Base-by-base conservation (phyloP, 2,329 filamentous ascomycete species). In the Gaeumannomyces sp. region DNA sequence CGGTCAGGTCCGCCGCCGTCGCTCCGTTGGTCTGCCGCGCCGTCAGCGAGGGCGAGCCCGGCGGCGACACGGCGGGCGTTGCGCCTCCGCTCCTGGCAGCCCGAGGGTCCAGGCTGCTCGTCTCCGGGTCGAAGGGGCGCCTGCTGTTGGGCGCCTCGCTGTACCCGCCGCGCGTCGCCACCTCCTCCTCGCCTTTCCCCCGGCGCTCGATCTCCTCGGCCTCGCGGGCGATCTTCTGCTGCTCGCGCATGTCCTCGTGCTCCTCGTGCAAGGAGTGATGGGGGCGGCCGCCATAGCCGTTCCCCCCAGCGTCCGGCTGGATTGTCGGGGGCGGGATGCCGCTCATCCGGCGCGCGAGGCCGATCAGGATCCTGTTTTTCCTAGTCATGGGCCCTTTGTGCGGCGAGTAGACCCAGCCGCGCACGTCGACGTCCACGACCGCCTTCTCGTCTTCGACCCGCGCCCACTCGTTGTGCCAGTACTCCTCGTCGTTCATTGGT, bases 391-490 rank as follows among this genome's bases (percentile, higher is more conserved):
- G 93, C 0, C 92, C 93, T 69, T 83, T 84, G 71, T 94, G 91
- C 25, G 94, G 94, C 56, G 88, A 87, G 75, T 97, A 99, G 63
- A 98, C 85, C 95, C 96, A 99, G 19, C 95, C 95, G 70, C 94
- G 85, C 29, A 99, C 92, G 74, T 99, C 94, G 7, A 98, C 92
- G 73, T 98, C 94, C 1, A 97, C 91, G 4, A 97, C 81, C 0
- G 93, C 92, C 74, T 90, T 90, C 71, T 93, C 88, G 66, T 94
- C 89, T 74, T 96, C 90, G 64, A 89, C 85, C 67, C 85, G 85
- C 65, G 93, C 87, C 90, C 91, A 96, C 72, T 94, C 87, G 64
- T 86, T 80, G 58, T 84, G 85, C 89, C 90, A 94, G 74, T 90
- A 93, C 56, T 92, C 88, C 59, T 87, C 84, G 68, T 92, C 87